Evolutionary conservation across 257 asterid species (phyloP).

Genomic region (Leonotis leonurus): DNA sequence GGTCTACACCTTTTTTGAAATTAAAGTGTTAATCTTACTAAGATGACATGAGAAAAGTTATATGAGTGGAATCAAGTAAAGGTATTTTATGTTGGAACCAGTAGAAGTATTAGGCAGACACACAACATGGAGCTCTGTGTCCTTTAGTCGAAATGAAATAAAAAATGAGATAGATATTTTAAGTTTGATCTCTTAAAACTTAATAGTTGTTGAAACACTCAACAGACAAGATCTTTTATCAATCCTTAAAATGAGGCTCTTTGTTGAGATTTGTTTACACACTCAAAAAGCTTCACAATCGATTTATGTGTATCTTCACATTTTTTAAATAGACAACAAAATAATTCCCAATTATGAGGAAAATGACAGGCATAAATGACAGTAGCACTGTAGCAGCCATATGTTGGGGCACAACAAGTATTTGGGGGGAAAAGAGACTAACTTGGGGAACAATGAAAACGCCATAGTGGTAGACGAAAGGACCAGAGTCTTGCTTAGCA

Average conservation of each 20-base stretch:
- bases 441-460: conserved; percentile 87
- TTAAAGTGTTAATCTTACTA: conserved; percentile 1
- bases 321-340: conserved; percentile 3
- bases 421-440: conserved; percentile 21
- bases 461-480: conserved; percentile 57
- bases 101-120: background rate
- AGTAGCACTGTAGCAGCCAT: background rate
- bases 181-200: too few species aligned
- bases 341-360: background rate
- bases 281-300: background rate
- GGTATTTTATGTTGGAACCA: conserved; percentile 2
- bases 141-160: background rate
- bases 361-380: too few species aligned
- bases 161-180: too few species aligned
- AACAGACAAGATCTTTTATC: background rate
- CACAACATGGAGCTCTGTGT: background rate
- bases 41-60: background rate
- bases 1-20: background rate
- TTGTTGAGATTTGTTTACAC: background rate
- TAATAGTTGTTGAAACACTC: background rate
- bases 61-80: background rate
- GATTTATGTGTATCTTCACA: background rate
- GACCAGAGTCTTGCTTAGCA: conserved; percentile 52
- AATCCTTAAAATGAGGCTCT: background rate
- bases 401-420: background rate